Evolutionary conservation across 768 basidiomycete species (phyloP), one percentile per base, ranked within the genome.

Genomic region (Amanita molliuscula): DNA sequence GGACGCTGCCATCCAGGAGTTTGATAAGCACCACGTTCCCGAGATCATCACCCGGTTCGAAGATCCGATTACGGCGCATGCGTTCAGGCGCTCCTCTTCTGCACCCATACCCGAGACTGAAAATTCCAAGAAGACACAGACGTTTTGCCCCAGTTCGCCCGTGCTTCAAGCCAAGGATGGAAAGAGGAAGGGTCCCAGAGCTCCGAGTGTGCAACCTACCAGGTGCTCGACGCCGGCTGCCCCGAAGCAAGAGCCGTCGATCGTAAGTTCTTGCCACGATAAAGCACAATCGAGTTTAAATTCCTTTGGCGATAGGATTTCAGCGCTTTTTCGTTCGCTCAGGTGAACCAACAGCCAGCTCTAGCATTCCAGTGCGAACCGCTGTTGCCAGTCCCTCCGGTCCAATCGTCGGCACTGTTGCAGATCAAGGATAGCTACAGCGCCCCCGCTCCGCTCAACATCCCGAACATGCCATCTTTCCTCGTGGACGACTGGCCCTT

Each of bases 11-110:
- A 70, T 70, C 63, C 74, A 68, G 60, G 79, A 71, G 66, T 74
- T 71, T 69, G 82, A 71, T 69, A 69, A 71, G 57, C 59, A 71
- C 55, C 72, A 73, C 59, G 66, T 75, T 35, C 73, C 82, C 8
- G 74, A 80, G 62, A 67, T 87, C 58, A 71, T 84, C 37, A 84
- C 84, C 8, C 74, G 83, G 47, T 87, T 87, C 61, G 83, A 86
- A 61, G 71, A 75, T 1, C 84, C 84, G 36, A 76, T 87, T 35
- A 87, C 84, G 0, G 84, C 80, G 6, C 71, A 74, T 33, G 69
- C 74, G 48, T 84, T 75, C 62, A 70, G 73, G 35, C 78, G 81
- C 31, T 78, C 78, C 20, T 78, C 77, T 21, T 81, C 80, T 23
- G 71, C 66, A 3, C 74, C 76, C 1, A 59, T 68, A 26, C 65